Evolutionary conservation across 208 protist species (phyloP).

Genomic region (Trypanosoma scelopori): DNA sequence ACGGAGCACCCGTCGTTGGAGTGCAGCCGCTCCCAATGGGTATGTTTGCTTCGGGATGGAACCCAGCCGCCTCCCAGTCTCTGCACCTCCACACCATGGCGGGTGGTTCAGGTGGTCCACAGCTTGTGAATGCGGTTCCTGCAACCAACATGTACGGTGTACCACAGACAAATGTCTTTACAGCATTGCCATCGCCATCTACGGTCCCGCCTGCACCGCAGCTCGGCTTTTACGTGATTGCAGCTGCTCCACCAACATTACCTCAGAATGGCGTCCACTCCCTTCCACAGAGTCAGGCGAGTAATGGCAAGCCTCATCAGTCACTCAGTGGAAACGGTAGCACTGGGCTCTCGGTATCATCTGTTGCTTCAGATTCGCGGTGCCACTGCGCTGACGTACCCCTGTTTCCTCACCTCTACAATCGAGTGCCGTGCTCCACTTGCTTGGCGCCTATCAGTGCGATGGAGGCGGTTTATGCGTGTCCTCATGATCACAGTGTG

Average conservation of each 20-base stretch:
- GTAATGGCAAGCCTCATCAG: not conserved
- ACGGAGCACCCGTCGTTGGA: not conserved
- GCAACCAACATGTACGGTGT: conserved; percentile 5
- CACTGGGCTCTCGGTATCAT: not conserved
- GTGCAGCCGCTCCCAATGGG: conserved; percentile 9
- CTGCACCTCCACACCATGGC: not conserved
- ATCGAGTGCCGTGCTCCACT: not conserved
- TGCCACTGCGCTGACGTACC: not conserved
- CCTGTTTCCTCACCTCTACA: not conserved
- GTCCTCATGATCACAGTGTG: conserved; percentile 12
- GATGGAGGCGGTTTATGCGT: conserved; percentile 8
- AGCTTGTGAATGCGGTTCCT: conserved; percentile 5
- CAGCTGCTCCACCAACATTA: not conserved
- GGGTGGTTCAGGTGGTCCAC: not conserved
- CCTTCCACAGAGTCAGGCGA: not conserved
- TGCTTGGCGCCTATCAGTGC: conserved; percentile 4
- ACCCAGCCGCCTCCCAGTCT: not conserved
- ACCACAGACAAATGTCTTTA: not conserved
- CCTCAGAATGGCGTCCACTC: not conserved
- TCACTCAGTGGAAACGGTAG: not conserved
- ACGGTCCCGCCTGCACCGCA: not conserved
- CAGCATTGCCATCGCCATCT: not conserved
- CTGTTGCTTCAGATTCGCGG: not conserved
- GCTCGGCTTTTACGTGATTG: conserved; percentile 21
- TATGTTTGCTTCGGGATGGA: conserved; percentile 13